Base-by-base conservation (phyloP, 352 stramenopile genomes). In the Peronospora belbahrii region DNA sequence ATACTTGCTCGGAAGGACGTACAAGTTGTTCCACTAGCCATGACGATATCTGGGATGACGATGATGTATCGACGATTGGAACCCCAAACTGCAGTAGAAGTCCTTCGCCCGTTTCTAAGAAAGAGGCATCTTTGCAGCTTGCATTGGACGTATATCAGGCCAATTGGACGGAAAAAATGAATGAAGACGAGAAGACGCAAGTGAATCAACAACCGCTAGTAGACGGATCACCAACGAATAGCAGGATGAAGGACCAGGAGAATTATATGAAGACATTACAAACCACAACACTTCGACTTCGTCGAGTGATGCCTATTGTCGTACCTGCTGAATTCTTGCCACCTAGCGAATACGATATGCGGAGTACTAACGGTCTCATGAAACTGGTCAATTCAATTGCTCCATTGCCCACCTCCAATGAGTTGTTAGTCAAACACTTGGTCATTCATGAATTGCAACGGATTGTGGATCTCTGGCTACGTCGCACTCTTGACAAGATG, bases 331-430 rank as follows among this genome's bases (percentile, higher is more conserved):
- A 83, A 36, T 65, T 85, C 20, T 54, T 65, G 3, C 74, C 74
- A 6, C 65, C 78, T 2, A 77, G 55, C 6, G 82, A 88, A 48
- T 89, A 87, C 54, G 82, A 93, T 45, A 59, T 85, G n/a, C 60
- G 75, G 18, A 85, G 82, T 62, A 85, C 82, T 4, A 87, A 85
- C 28, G 74, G 77, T 0, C 52, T 93, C 20, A 77, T 90, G 74
- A 90, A 90, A 53, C 87, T 74, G 27, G 56, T 88, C 23, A 87
- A 88, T 42, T 47, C 67, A 18, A 61, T 90, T 13, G 75, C 73
- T 5, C 77, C 62, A 41, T 48, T 85, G 20, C 67, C 76, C 13
- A 79, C 53, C 3, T 47, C 65, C 0, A 75, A 90, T 14, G 65
- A 83, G 32, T 52, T 91, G 19, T 76, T 59, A 31, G 60, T 49